Base-by-base conservation (phyloP, 2,329 filamentous ascomycete species). In the Nectriaceae sp. region DNA sequence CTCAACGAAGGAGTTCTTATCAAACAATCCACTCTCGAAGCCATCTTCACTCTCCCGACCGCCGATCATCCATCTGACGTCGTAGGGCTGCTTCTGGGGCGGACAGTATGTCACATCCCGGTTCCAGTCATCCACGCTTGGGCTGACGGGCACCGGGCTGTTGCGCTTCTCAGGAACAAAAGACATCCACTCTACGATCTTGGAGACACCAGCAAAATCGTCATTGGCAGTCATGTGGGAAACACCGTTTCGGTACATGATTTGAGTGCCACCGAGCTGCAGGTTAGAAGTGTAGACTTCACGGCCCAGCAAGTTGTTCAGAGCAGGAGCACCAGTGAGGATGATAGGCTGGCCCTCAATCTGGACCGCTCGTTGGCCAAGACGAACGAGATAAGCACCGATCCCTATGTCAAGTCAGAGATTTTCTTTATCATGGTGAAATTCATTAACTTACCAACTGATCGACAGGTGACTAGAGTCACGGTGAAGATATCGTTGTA, bases 241-340 rank as follows among this genome's bases (percentile, higher is more conserved):
- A 36, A 99, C 94, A 84, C 94, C 94, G 70, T 99, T 99, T 77
- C 90, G 92, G 84, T 99, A 97, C 94, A 99, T 99, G 82, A 99
- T 99, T 75, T 99, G 94, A n/a, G 94, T 99, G 63, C 94, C 94
- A 85, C 94, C 94, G 57, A 99, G 90, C 79, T 99, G 94, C 67
- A 99, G 76, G 82, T 99, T 99, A 52, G 94, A 97, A 20, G 94
- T 97, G 78, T 99, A 99, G 22, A 99, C 93, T 74, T 99, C 94
- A 61, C 95, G 91, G 65, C 94, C 94, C 52, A 99, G 85, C 64
- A 99, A 80, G 77, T 97, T 99, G 84, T 99, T 99, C 70, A 99
- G 88, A 50, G 94, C 94, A 57, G 90, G 90, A 41, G 94, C 94
- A 82, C 94, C 94, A 64, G 94, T 99, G 55, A 99, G 84, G 65